A percentile compares a stretch with the other conserved stretches of the same genome.
Evolutionary conservation across 2,329 filamentous ascomycete genomes (phyloP).

Genomic region (Zymoseptoria crescenta): DNA sequence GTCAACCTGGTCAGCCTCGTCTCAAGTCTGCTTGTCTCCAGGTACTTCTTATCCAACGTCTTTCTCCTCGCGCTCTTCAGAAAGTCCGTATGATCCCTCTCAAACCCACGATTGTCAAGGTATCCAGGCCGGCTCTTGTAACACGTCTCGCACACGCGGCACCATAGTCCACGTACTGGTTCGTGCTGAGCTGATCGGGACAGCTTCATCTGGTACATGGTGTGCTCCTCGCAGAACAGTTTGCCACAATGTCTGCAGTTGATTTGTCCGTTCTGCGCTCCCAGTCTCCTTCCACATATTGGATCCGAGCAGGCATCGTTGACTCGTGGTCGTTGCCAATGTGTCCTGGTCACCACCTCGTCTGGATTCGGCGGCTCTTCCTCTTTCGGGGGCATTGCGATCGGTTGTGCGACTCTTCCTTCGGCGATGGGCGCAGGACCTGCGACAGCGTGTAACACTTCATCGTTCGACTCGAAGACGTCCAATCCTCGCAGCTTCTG

Average conservation of each 20-base stretch:
- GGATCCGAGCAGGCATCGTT: slow-evolving; percentile 83
- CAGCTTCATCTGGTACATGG: slow-evolving; percentile 99
- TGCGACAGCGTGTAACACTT: slow-evolving; percentile 28
- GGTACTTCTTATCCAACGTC: slow-evolving; percentile 71
- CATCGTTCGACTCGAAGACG: slow-evolving; percentile 87
- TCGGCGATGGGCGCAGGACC: slow-evolving; percentile 8
- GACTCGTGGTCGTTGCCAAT: slow-evolving; percentile 75
- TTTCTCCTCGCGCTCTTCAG: slow-evolving; percentile 67
- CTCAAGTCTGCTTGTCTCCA: slow-evolving; percentile 84
- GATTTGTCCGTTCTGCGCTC: slow-evolving; percentile 70
- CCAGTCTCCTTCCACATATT: slow-evolving; percentile 70
- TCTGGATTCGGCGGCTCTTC: slow-evolving; percentile 61
- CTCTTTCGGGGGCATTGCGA: slow-evolving; percentile 22
- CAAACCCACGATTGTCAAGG: slow-evolving; percentile 61
- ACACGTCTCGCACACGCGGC: slow-evolving; percentile 95
- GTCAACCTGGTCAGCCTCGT: slow-evolving; percentile 88
- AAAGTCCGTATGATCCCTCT: slow-evolving; percentile 61
- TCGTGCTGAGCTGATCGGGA: slow-evolving; percentile 84
- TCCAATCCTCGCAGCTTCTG: slow-evolving; percentile 89
- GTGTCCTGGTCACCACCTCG: slow-evolving; percentile 74
- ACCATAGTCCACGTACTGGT: slow-evolving; percentile 84
- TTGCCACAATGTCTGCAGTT: slow-evolving; percentile 92
- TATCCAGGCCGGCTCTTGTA: slow-evolving; percentile 96
- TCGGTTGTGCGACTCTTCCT: slow-evolving; percentile 24
- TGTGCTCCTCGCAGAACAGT: slow-evolving; percentile 93